A percentile compares a stretch with the other conserved stretches of the same genome.
These are phyloP conservation scores for Chaetomium fimeti DNA, from an alignment of 495 filamentous ascomycete species.

Conservation along the genomic window DNA sequence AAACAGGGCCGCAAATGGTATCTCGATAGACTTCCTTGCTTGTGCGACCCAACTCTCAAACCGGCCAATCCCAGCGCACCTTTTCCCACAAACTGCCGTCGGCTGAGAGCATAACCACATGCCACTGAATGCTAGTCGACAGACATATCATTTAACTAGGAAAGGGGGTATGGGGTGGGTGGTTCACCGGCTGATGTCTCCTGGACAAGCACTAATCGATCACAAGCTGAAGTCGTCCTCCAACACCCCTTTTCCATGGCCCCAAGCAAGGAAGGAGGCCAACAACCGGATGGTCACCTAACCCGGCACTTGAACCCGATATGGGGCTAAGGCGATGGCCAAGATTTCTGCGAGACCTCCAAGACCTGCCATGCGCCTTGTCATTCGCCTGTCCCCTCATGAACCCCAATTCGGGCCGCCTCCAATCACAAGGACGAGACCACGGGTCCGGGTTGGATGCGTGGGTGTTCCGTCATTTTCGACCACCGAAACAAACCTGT, in stretches of 20 bases:
- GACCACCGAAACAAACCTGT: neutral
- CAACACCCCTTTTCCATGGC: neutral
- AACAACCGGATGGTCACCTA: neutral
- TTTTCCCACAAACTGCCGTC: neutral
- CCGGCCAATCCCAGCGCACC: neutral
- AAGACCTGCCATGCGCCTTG: constrained; percentile 5
- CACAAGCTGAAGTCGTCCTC: constrained; percentile 5
- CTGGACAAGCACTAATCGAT: constrained; percentile 3
- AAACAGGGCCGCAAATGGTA: neutral
- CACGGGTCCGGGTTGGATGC: neutral
- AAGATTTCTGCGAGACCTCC: neutral
- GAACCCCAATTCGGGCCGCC: constrained; percentile 5
- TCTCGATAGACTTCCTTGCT: neutral
- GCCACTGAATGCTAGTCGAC: neutral
- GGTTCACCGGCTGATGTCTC: neutral
- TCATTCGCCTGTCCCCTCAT: constrained; percentile 7
- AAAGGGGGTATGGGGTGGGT: neutral
- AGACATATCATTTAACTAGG: neutral
- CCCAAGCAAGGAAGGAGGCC: neutral
- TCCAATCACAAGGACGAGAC: constrained; percentile 12
- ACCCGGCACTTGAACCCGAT: constrained; percentile 2
- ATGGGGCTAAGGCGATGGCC: neutral
- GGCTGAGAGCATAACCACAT: no score
- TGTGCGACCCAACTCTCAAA: neutral
- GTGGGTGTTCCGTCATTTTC: neutral